Evolutionary conservation across 768 basidiomycete species (phyloP), one percentile per base, ranked within the genome.

Genomic region (Chiua virens): DNA sequence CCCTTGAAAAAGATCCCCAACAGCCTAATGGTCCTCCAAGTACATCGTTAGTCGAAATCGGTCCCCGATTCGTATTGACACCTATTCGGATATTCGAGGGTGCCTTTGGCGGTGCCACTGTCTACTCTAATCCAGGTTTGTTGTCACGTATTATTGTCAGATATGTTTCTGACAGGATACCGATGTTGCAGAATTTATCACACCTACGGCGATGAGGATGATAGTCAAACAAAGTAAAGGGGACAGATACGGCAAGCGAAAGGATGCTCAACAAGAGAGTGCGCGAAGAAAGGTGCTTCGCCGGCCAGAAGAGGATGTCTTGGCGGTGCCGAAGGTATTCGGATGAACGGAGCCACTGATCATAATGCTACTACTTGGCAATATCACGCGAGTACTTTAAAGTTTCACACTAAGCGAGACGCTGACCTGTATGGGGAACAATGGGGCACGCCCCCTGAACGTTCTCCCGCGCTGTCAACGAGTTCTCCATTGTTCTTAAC

Each of bases 31-130:
- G 86, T 8, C 85, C 92, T 4, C 85, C 91, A 3, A 84, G 89
- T 51, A 93, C 82, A 46, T 84, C 90, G n/a, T 79, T 99, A 20
- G 82, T 95, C 18, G 97, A 98, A 73, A 98, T 99, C 57, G 97
- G 97, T 13, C 97, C 97, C 11, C 85, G 97, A 40, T 97, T 98
- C 69, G 97, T 98, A 42, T 76, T 99, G 45, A 96, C 93, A 32
- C 97, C 97, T 10, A 98, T 99, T 61, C 85, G 93, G 48, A 95
- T 99, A 52, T 99, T 99, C 65, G 97, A 99, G 69, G 97, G 97
- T 10, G 92, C 94, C 3, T 98, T 99, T 73, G 81, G 85, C 53
- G 97, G 97, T 20, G 91, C 91, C 13, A 96, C 93, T 3, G 87
- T 99, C 21, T 99, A 86, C 68, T 93, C 93, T 23, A 99, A 99